Evolutionary conservation across 345 rosid genomes (phyloP), one percentile per base, ranked within the genome.

Genomic region (Viola odorata): DNA sequence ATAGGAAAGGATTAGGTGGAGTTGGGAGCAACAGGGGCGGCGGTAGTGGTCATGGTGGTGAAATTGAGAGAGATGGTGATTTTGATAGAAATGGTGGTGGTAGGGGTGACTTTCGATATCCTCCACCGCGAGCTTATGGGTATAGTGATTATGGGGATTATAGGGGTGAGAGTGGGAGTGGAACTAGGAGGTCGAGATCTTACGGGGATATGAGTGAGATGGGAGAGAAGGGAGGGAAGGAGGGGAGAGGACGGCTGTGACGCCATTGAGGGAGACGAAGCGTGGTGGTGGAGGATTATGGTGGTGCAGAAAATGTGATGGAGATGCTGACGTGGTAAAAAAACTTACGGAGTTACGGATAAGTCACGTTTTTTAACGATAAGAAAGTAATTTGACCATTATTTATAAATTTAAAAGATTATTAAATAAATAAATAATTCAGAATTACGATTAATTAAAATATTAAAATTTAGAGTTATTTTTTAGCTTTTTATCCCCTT

Each of bases 181-280:
- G 51, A 51, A 70, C 69, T n/a, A 75, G 78, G 71, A 82, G 84
- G 64, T 64, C 96, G 1, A 76, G 91, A 52, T 94, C 97, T 50
- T 86, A 77, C 17, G 99, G 92, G 8, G 99, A 90, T 71, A 63
- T 86, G 82, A 42, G 12, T 16, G 52, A 54, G 41, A 15, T 5
- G 65, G 70, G 67, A 47, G 50, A 13, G 50, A 47, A 47, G 41
- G 55, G 67, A 59, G 62, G 68, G 73, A 74, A 61, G 45, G 52
- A 58, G 72, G 60, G 62, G 75, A 51, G 73, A 75, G 15, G 45
- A 64, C 39, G 50, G 49, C 66, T 4, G 81, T 75, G 58, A 87
- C 96, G 41, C 96, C 98, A 0, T 53, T 83, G 66, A 68, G 81
- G 69, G 96, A 89, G 13, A 85, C 87, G 95, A 80, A 79, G 45